Conservation (phyloP, 2,329 filamentous ascomycete species). For the Pseudogymnoascus sp. region DNA sequence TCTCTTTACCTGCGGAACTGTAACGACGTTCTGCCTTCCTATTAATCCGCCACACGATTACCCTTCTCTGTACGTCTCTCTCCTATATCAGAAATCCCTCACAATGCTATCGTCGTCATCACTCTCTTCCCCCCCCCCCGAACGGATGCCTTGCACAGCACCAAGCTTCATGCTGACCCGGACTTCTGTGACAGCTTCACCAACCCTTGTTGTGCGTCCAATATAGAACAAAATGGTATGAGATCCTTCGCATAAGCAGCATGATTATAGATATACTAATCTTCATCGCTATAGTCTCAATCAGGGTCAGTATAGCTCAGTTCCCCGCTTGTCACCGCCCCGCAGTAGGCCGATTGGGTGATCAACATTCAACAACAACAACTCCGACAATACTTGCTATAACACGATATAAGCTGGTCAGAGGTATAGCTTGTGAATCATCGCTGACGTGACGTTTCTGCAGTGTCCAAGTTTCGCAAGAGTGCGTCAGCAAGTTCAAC, state of each 20-base stretch:
- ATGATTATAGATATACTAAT: not conserved
- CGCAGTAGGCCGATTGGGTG: not conserved
- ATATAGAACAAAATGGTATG: slow-evolving; percentile 4
- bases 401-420: not conserved
- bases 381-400: not conserved
- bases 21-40: slow-evolving; percentile 1
- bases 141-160: not conserved
- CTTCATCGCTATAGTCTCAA: slow-evolving; percentile 46
- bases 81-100: not conserved
- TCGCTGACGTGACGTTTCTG: not conserved
- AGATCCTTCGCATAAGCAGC: not conserved
- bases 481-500: slow-evolving; percentile 66
- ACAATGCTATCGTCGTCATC: slow-evolving; percentile 1
- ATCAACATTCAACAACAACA: not conserved
- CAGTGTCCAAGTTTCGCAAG: slow-evolving; percentile 64
- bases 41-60: not conserved
- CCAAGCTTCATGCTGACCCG: not conserved
- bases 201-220: not conserved
- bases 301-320: slow-evolving; percentile 50
- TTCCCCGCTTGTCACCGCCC: slow-evolving; percentile 18
- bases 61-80: not conserved
- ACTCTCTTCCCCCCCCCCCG: not conserved
- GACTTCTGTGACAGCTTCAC: not conserved
- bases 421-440: not conserved
- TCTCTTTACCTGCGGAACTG: not conserved